These are phyloP conservation scores for Anacardium occidentale DNA, from an alignment of 345 rosid genomes.

Conservation along the genomic window DNA sequence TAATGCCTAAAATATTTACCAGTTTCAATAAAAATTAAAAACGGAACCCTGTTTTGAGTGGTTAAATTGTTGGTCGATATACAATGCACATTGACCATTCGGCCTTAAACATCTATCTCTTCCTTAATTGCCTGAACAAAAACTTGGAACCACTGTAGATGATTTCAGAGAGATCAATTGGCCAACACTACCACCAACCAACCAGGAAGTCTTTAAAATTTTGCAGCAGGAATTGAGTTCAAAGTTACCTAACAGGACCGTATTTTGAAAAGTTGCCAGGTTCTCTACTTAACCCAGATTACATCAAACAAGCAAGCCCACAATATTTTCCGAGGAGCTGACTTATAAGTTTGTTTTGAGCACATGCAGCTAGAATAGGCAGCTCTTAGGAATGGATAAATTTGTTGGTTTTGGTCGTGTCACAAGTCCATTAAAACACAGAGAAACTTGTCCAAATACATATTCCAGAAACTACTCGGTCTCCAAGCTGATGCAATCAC, in stretches of 20 bases:
- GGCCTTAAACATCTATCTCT: background rate
- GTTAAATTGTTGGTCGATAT: background rate
- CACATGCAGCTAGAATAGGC: background rate
- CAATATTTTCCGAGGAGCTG: background rate
- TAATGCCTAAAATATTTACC: background rate
- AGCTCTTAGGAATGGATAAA: background rate
- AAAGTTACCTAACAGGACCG: no score
- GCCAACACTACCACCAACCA: constrained; percentile 9
- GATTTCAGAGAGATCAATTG: background rate
- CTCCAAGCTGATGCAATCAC: constrained; percentile 9
- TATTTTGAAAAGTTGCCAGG: no score
- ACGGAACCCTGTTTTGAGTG: no score
- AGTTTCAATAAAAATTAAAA: no score
- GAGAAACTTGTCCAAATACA: constrained; percentile 6
- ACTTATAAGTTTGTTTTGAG: background rate
- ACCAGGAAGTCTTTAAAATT: background rate
- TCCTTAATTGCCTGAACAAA: background rate
- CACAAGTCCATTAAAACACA: background rate
- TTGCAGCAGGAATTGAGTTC: background rate
- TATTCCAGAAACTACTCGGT: background rate
- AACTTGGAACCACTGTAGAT: background rate
- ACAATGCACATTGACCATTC: background rate
- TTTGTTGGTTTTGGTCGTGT: background rate
- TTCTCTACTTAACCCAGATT: background rate
- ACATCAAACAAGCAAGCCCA: background rate